Conservation (phyloP, 768 basidiomycete species). For the Mrakia gelida region DNA sequence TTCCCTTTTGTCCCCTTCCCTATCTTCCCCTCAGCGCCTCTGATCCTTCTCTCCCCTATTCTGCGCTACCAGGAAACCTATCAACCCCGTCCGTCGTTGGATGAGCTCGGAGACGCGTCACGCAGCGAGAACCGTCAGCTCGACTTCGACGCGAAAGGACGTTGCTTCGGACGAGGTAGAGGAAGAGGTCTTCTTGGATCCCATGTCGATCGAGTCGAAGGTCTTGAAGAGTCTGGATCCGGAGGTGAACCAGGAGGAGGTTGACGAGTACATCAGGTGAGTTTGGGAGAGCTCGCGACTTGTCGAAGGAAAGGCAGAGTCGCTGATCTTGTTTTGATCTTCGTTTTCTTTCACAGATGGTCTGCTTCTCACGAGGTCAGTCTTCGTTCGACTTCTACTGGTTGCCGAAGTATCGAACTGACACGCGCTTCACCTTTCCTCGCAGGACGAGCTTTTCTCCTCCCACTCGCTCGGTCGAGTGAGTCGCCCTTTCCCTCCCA, state of each 20-base stretch:
- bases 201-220: slow-evolving; percentile 33
- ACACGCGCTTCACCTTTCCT: not conserved
- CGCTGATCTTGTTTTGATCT: not conserved
- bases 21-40: slow-evolving; percentile 14
- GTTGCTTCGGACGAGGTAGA: not conserved
- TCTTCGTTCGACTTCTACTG: no score
- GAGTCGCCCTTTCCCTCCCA: not conserved
- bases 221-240: slow-evolving; percentile 34
- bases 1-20: not conserved
- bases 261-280: slow-evolving; percentile 38
- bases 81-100: slow-evolving; percentile 74
- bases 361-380: slow-evolving; percentile 28
- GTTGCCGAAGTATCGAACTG: no score
- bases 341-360: slow-evolving; percentile 14
- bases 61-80: slow-evolving; percentile 39
- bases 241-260: slow-evolving; percentile 32
- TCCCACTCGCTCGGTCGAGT: slow-evolving; percentile 29
- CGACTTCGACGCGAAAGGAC: not conserved
- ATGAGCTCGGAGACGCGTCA: slow-evolving; percentile 44
- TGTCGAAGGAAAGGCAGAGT: not conserved
- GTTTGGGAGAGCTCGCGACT: not conserved
- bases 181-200: not conserved
- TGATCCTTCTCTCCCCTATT: not conserved
- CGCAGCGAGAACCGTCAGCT: not conserved
- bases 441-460: slow-evolving; percentile 26